Evolutionary conservation across 148 eudicot genomes (phyloP), one percentile per base, ranked within the genome.

Genomic region (Gaultheria prostrata): DNA sequence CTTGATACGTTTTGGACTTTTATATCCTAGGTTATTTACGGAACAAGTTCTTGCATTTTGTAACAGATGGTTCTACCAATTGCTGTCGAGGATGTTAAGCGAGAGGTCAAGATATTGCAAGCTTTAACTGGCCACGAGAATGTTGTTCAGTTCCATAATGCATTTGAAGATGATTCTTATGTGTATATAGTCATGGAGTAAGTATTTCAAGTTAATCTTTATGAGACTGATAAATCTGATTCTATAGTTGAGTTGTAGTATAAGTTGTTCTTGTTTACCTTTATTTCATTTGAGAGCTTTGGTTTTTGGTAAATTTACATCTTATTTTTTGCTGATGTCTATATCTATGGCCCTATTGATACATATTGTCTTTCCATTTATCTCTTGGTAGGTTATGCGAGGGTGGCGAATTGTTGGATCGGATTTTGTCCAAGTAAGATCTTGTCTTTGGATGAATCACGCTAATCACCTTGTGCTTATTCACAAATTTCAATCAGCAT

Each of bases 141-240:
- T 83, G 99, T 96, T 82, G 99, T 96, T 89, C 94, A 96, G 85
- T 96, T 96, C 86, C 86, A 92, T 85, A 92, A 90, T 87, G 97
- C 98, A 63, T 96, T 91, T 78, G 99, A 96, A 86, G 99, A 96
- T 88, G 93, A 91, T 53, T 90, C 93, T 82, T 93, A 91, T 85
- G 98, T 96, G 17, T 96, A 93, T 87, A 96, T 96, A 86, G 99
- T 91, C 13, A 96, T 96, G 99, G 99, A 96, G 99, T 96, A 93
- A 91, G 99, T 91, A 67, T 71, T 69, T 45, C 59, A 46, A 32
- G 26, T 49, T 39, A 26, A 43, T 74, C 17, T 82, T 26, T 53
- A 2, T 15, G 1, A 75, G 43, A 39, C 6, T 24, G 56, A n/a
- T n/a, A n/a, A n/a, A n/a, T n/a, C n/a, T n/a, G n/a, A 28, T 72